Base-by-base conservation (phyloP, 1,284 basidiomycete genomes). In the Psilocybe mexicana region DNA sequence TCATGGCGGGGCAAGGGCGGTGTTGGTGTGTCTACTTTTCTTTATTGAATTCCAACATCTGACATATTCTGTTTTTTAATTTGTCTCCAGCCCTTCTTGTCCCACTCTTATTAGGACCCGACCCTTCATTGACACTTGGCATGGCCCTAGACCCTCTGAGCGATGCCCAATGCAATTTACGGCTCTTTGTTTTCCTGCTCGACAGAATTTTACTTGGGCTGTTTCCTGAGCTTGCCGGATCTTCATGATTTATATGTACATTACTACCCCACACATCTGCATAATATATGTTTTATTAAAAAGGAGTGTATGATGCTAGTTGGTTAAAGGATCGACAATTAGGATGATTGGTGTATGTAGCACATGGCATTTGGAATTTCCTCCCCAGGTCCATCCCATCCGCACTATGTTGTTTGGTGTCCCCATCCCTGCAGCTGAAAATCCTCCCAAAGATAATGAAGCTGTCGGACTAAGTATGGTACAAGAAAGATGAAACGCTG, bases 181-280 rank as follows among this genome's bases (percentile, higher is more conserved):
- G 90, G 61, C 76, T 93, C 0, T 69, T 83, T 2, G 71, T 92
- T 48, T 74, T 88, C 57, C 57, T 92, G 3, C 65, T 92, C 26
- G 91, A 93, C 62, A 73, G 84, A 12, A 55, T 89, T 4, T 63
- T 91, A 43, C 65, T 85, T 43, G 77, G 76, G 2, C 59, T 91
- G 46, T 91, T 90, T 63, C 90, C 90, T 0, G 88, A 90, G 72
- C 72, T 92, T 64, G 55, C 61, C 14, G 65, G 61, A 12, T 25
- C 38, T 40, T 40, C 38, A 40, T 40, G 38, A 40, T 55, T 45
- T 26, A 47, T 26, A 25, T 23, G 6, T 44, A 36, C 14, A 18
- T 45, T 43, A n/a, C 46, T 56, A 40, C 12, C 48, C 43, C 38
- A 46, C 47, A 42, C 43, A 33, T 30, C 10, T 38, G 26, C 18